Conservation (phyloP, 2,329 filamentous ascomycete species). For the Knoxdaviesia proteae region DNA sequence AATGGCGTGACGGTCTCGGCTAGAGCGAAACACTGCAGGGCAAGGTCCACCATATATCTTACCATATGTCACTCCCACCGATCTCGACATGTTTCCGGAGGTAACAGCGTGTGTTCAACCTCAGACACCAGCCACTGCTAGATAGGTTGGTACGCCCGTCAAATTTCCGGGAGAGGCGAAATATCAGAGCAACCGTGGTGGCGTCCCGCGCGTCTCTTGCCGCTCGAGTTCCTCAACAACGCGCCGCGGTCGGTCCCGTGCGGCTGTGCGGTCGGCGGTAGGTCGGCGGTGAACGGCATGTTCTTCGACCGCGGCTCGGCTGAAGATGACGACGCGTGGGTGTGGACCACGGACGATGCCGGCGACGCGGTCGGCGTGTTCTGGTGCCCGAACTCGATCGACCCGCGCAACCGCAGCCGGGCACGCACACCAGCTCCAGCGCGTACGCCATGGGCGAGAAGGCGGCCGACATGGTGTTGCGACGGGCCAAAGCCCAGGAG, state of each 20-base stretch:
- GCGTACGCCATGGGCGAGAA: conserved; percentile 25
- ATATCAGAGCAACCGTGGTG: too few relatives aligned
- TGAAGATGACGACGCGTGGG: conserved; percentile 7
- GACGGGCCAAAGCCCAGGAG: too few relatives aligned
- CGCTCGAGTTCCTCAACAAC: conserved; percentile 7
- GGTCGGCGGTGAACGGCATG: conserved; percentile 6
- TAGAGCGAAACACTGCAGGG: too few relatives aligned
- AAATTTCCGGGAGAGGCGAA: too few relatives aligned
- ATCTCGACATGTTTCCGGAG: too few relatives aligned
- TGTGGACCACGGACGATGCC: conserved; percentile 1
- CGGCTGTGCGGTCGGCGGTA: conserved; percentile 4
- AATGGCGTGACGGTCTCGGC: too few relatives aligned
- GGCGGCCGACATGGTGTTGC: conserved; percentile 2
- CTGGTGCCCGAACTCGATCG: conserved; percentile 13
- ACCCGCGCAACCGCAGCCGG: conserved; percentile 11
- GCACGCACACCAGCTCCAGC: conserved; percentile 21
- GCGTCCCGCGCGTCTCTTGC: too few relatives aligned
- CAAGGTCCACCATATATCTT: too few relatives aligned
- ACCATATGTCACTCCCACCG: too few relatives aligned
- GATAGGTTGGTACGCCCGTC: too few relatives aligned
- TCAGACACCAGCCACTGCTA: too few relatives aligned
- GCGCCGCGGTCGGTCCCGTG: conserved; percentile 4
- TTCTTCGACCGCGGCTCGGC: conserved; percentile 4
- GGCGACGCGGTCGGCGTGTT: conserved; percentile 9
- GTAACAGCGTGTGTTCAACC: too few relatives aligned